Evolutionary conservation across 257 asterid species (phyloP), one percentile per base, ranked within the genome.

Genomic region (Solanum ossicruentum): DNA sequence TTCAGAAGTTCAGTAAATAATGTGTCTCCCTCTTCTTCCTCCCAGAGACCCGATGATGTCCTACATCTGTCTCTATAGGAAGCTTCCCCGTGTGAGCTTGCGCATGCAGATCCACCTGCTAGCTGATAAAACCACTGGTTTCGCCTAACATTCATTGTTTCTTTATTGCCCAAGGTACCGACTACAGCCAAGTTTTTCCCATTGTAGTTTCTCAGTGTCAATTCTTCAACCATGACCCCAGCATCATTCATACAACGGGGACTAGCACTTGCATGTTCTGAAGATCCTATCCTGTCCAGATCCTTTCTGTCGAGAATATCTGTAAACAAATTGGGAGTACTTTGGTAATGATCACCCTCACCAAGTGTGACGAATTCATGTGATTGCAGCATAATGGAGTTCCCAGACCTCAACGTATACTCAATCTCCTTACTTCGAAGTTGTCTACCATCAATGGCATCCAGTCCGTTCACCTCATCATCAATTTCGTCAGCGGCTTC

Each of bases 261-360:
- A 87, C 98, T 94, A 66, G 91, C 93, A 89, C 97, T 91, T 60
- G 98, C 98, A 84, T 89, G 94, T 86, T 91, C 99, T 63, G 98
- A 96, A 78, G 96, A 93, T 89, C 91, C 95, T 71, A 94, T 88
- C 88, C 98, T 90, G 67, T 90, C 98, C 83, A 90, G 89, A 87
- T 88, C 89, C 85, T 92, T 91, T 47, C 88, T 91, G 80, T 91
- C 92, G 75, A 88, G 87, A 88, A 70, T 87, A 89, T 84, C 90
- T 51, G 90, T 65, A 89, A 84, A 88, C 63, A 70, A 88, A 89
- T 86, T 89, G 79, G 85, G 81, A 18, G 94, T 73, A 71, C 60
- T 89, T 70, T 85, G 90, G 54, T 83, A 86, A 86, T 87, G 90
- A 87, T 86, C 92, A 83, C 83, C 87, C 84, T 82, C 89, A 85